phyloP scores from a whole-genome alignment of 768 basidiomycete genomes.

The Mycena epipterygia region DNA sequence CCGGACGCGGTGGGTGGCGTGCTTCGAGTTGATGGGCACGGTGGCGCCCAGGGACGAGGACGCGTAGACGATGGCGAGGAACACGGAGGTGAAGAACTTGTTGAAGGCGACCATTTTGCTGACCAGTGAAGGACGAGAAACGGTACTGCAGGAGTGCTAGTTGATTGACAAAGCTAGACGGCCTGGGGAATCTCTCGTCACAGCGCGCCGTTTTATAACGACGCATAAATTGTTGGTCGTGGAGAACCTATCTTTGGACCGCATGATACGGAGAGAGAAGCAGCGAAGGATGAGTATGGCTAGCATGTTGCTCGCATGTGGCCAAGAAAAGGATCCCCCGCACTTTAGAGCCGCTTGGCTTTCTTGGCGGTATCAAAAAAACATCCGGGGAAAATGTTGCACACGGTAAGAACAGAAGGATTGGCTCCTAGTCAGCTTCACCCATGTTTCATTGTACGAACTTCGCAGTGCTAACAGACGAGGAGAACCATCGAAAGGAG shows the following conservation, averaged over 20 bases:
- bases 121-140: slow-evolving; percentile 28
- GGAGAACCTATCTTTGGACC: not conserved
- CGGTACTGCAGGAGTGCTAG: slow-evolving; percentile 29
- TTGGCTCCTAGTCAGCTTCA: too few species aligned
- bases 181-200: not conserved
- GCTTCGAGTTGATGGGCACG: slow-evolving; percentile 45
- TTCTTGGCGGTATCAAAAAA: too few species aligned
- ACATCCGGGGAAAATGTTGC: too few species aligned
- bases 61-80: slow-evolving; percentile 45
- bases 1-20: slow-evolving; percentile 49
- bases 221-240: not conserved
- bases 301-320: too few species aligned
- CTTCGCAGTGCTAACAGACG: too few species aligned
- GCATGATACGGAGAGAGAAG: too few species aligned
- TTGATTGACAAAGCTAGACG: slow-evolving; percentile 29
- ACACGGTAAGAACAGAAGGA: too few species aligned
- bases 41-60: slow-evolving; percentile 44
- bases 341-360: too few species aligned
- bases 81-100: slow-evolving; percentile 47
- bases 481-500: too few species aligned
- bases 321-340: too few species aligned
- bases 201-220: slow-evolving; percentile 12
- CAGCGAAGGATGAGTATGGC: too few species aligned
- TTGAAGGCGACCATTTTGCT: slow-evolving; percentile 42
- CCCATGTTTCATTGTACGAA: too few species aligned